These are phyloP conservation scores for Quercus wislizeni DNA, from an alignment of 306 rosid genomes.

Conservation along the genomic window DNA sequence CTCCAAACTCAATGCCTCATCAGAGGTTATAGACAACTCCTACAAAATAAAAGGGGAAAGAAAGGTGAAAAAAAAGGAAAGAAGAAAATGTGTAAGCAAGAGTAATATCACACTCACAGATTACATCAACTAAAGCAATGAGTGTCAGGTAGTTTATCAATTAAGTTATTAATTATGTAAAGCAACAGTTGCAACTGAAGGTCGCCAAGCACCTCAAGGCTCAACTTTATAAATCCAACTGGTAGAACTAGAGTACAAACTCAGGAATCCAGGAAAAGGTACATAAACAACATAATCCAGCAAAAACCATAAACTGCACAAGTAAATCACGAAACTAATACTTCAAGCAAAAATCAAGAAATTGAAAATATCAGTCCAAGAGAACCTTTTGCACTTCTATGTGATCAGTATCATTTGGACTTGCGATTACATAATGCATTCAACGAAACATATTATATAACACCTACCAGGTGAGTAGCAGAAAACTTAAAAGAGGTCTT, in stretches of 20 bases:
- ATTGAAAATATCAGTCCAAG: not conserved
- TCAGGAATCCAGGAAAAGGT: not conserved
- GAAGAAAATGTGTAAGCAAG: not conserved
- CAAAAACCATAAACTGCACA: not conserved
- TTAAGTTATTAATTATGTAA: not conserved
- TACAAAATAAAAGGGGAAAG: constrained; percentile 24
- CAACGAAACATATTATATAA: not conserved
- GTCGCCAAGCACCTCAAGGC: not conserved
- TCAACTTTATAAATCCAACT: not conserved
- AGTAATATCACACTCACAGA: not conserved
- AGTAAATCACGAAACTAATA: not conserved
- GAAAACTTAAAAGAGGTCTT: not conserved
- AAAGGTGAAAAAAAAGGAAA: not conserved
- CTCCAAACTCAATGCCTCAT: constrained; percentile 96
- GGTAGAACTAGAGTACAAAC: not conserved
- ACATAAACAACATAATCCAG: not conserved
- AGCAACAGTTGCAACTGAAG: not conserved
- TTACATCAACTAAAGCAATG: constrained; percentile 2
- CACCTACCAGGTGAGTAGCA: not conserved
- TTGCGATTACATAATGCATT: not conserved
- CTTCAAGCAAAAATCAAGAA: not conserved
- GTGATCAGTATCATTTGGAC: not conserved
- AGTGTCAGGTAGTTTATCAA: not conserved
- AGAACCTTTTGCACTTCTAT: not conserved
- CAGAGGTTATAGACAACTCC: constrained; percentile 94